Percentiles rank a stretch among this genome's conserved stretches.
phyloP scores from a whole-genome alignment of 768 basidiomycete genomes.

The Cystobasidium ongulense region DNA sequence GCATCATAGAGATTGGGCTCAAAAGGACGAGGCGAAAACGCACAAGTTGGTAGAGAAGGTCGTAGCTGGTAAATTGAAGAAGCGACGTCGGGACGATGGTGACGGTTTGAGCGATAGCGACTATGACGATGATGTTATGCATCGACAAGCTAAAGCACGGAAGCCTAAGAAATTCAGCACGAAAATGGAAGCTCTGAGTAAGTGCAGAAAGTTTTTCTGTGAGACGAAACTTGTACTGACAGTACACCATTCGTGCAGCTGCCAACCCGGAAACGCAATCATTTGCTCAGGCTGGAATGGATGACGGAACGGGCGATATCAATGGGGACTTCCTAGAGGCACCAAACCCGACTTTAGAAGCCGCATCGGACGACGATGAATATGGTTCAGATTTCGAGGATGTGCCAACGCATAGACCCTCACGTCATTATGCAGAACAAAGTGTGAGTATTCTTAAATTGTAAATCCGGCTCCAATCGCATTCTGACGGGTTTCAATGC shows the following conservation, averaged over 20 bases:
- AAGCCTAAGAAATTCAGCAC: constrained; percentile 14
- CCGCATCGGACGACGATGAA: constrained; percentile 11
- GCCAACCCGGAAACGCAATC: constrained; percentile 2
- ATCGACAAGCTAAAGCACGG: background rate
- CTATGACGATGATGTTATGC: constrained; percentile 20
- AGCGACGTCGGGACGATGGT: background rate
- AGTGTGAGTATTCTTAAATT: background rate
- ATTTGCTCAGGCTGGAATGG: constrained; percentile 17
- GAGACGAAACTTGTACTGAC: background rate
- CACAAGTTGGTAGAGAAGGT: constrained; percentile 14
- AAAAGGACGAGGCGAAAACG: background rate
- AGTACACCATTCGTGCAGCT: background rate
- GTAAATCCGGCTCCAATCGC: background rate
- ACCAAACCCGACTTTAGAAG: background rate
- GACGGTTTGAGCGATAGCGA: constrained; percentile 12
- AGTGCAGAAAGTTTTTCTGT: too few species aligned
- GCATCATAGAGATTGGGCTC: background rate
- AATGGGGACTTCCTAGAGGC: background rate
- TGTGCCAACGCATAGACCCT: background rate
- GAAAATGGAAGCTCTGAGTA: constrained; percentile 3
- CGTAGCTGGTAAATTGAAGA: background rate
- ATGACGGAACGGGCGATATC: background rate
- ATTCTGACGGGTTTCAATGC: background rate
- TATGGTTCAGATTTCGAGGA: constrained; percentile 6
- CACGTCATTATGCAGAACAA: background rate